Percentiles rank a stretch among this genome's conserved stretches.
Evolutionary conservation across 805 yeast genomes (phyloP).

Genomic region (Middelhovenomyces tepae): DNA sequence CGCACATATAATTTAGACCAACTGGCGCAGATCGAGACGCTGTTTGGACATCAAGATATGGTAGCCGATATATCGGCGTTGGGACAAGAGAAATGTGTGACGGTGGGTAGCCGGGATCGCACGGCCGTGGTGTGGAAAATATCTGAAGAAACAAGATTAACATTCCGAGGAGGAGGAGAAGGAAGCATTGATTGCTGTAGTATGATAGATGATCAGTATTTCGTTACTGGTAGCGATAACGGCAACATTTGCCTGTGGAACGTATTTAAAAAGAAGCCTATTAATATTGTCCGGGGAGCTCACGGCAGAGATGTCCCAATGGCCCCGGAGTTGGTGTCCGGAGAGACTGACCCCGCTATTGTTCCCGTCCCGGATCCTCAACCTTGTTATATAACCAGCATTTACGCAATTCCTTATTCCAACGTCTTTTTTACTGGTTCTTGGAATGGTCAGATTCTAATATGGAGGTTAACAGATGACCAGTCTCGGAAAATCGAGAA

Average conservation of each 20-base stretch:
- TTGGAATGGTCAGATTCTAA: conserved; percentile 64
- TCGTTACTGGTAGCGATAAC: conserved; percentile 91
- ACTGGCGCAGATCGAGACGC: conserved; percentile 77
- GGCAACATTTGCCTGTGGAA: conserved; percentile 91
- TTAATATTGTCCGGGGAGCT: conserved; percentile 55
- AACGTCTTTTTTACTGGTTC: conserved; percentile 85
- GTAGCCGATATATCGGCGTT: conserved; percentile 77
- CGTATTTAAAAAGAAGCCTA: conserved; percentile 78
- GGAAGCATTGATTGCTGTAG: conserved; percentile 86
- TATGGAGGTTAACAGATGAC: conserved; percentile 69
- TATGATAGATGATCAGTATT: conserved; percentile 88
- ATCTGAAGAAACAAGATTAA: conserved; percentile 86
- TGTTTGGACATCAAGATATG: conserved; percentile 92
- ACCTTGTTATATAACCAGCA: conserved; percentile 80
- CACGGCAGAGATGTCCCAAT: conserved; percentile 62
- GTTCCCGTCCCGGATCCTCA: conserved; percentile 50
- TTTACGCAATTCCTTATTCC: conserved; percentile 75
- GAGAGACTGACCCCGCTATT: conserved; percentile 31
- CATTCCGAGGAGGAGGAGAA: conserved; percentile 92
- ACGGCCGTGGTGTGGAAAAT: conserved; percentile 96
- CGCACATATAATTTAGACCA: conserved; percentile 82
- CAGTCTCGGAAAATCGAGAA: conserved; percentile 48
- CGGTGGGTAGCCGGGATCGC: conserved; percentile 91
- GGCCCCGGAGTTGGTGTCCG: conserved; percentile 42
- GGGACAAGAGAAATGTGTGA: conserved; percentile 82